Evolutionary conservation across 1,284 basidiomycete species (phyloP).

Genomic region (Ustilago lituana): DNA sequence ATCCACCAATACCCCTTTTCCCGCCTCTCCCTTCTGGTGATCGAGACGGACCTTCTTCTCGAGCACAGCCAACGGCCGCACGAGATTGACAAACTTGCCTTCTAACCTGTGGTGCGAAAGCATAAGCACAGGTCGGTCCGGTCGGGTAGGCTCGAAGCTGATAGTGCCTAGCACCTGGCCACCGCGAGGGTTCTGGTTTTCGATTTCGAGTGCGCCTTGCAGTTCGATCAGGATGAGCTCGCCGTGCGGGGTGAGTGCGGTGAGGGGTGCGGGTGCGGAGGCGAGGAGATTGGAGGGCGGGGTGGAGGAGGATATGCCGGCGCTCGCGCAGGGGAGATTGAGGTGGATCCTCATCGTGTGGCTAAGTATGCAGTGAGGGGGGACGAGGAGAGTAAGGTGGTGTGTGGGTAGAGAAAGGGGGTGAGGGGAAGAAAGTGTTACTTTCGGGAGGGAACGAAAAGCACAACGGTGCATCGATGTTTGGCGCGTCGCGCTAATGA

Average conservation of each 20-base stretch:
- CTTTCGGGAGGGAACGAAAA: conserved; percentile 5
- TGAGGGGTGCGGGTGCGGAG: conserved; percentile 21
- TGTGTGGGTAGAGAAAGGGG: neutral
- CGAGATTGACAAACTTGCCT: conserved; percentile 79
- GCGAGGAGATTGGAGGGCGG: neutral
- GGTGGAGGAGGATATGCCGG: neutral
- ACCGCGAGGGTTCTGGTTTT: conserved; percentile 33
- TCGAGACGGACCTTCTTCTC: conserved; percentile 43
- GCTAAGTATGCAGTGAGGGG: too few relatives aligned
- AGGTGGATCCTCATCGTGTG: conserved; percentile 40
- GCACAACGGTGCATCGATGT: too few relatives aligned
- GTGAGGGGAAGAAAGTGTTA: conserved; percentile 16
- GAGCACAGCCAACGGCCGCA: conserved; percentile 56
- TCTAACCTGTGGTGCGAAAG: conserved; percentile 90
- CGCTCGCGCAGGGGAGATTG: conserved; percentile 15
- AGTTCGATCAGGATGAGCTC: conserved; percentile 64
- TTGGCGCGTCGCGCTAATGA: conserved; percentile 36
- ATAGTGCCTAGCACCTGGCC: conserved; percentile 56
- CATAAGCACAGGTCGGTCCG: conserved; percentile 79
- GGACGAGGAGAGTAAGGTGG: neutral
- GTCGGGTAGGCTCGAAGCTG: conserved; percentile 49
- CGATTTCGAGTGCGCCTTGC: conserved; percentile 64
- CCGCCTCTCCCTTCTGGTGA: too few relatives aligned
- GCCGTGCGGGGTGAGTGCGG: conserved; percentile 48
- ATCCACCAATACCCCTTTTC: conserved; percentile 10